Conservation (phyloP, 768 basidiomycete genomes). For the Pleurotus cornucopiae region DNA sequence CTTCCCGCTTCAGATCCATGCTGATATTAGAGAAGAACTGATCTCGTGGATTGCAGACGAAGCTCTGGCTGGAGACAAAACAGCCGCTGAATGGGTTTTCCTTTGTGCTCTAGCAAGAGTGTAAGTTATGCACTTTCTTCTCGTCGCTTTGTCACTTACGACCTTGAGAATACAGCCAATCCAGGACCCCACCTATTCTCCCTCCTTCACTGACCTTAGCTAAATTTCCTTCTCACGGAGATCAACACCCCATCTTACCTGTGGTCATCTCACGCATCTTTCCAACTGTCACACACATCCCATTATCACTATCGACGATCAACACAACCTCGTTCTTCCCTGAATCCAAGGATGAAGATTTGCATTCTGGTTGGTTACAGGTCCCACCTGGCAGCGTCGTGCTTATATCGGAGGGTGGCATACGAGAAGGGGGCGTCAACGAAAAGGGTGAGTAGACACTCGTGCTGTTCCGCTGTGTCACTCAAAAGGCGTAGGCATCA, state of each 20-base stretch:
- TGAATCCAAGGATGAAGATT: conserved; percentile 64
- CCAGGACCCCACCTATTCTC: conserved; percentile 59
- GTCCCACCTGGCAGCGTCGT: conserved; percentile 58
- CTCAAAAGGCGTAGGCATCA: conserved; percentile 39
- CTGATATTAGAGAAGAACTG: conserved; percentile 45
- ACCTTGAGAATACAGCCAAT: conserved; percentile 43
- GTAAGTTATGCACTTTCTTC: conserved; percentile 35
- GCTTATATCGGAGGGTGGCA: conserved; percentile 60
- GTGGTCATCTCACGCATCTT: conserved; percentile 55
- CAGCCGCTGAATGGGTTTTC: conserved; percentile 75
- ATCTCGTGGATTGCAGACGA: conserved; percentile 72
- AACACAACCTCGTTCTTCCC: conserved; percentile 60
- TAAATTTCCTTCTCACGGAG: conserved; percentile 47
- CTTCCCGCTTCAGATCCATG: conserved; percentile 25
- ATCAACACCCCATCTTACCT: conserved; percentile 42
- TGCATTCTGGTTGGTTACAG: conserved; percentile 73
- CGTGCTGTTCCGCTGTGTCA: not conserved
- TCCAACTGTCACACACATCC: conserved; percentile 49
- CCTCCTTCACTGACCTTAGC: conserved; percentile 66
- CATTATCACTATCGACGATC: conserved; percentile 58
- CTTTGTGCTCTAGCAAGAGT: conserved; percentile 55
- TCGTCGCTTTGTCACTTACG: conserved; percentile 5
- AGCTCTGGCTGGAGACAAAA: conserved; percentile 60
- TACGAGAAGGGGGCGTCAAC: conserved; percentile 63
- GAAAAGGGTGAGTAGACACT: conserved; percentile 42